Base-by-base conservation (phyloP, 1,284 basidiomycete genomes). In the Inonotus hispidus region DNA sequence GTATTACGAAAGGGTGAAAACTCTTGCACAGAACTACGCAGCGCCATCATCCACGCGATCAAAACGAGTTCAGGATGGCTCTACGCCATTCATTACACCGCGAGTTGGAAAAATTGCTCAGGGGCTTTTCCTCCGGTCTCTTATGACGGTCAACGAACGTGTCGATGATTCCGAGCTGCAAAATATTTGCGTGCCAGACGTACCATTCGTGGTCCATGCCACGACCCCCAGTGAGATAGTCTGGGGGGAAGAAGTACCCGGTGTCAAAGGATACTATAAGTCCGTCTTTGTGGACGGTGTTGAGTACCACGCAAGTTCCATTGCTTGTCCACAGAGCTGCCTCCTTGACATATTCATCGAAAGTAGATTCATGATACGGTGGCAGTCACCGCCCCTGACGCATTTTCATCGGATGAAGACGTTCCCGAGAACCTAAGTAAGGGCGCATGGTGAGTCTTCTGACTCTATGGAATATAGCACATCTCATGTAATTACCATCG, bases 361-460 rank as follows among this genome's bases (percentile, higher is more conserved):
- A 2, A 58, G 1, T 49, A 88, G 87, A 72, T 77, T 53, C 83
- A 84, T 8, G 84, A 89, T 64, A 70, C 77, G 54, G 81, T 88
- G 0, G 81, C 85, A 73, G 82, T 88, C 32, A 3, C 39, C n/a
- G 58, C 60, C 35, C 61, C 61, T 19, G 41, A 21, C 46, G 45
- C 50, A 39, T 58, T 23, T 16, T 38, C 32, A 14, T 49, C 46
- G 13, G 53, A 37, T 50, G 61, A 55, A 59, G n/a, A 60, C 45
- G 19, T 47, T 43, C n/a, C 38, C 16, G 13, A 8, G 14, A 35
- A 23, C 3, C 13, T 35, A 14, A n/a, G 50, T 14, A 52, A 35
- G 8, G 11, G 14, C 1, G 32, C 50, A 6, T 52, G 50, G 50
- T 52, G 50, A 52, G 50, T 13, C 46, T 21, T 49, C 46, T 49